A percentile compares a stretch with the other conserved stretches of the same genome.
phyloP scores from a whole-genome alignment of 331 rosid genomes.

The Malus hybrid region DNA sequence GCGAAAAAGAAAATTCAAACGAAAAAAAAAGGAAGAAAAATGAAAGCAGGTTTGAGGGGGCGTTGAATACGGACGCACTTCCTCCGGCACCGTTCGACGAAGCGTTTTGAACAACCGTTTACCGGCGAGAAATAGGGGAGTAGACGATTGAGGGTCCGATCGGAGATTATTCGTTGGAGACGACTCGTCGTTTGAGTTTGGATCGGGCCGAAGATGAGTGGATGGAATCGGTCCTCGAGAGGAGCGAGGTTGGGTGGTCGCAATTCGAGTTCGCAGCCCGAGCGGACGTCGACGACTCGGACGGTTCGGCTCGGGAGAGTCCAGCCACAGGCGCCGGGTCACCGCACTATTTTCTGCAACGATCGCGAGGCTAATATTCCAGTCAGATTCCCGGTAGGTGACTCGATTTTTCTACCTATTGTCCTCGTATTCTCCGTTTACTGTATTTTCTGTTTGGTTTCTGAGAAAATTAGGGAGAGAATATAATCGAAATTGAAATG shows the following conservation, averaged over 20 bases:
- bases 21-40: not conserved
- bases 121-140: not conserved
- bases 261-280: conserved; percentile 15
- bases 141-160: not conserved
- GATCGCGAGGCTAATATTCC: conserved; percentile 74
- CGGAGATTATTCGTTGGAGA: conserved; percentile 10
- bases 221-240: conserved; percentile 59
- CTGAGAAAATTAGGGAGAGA: not conserved
- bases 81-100: conserved; percentile 4
- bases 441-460: not conserved
- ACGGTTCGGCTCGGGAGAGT: conserved; percentile 82
- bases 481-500: not conserved
- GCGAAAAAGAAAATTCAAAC: not conserved
- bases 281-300: conserved; percentile 38
- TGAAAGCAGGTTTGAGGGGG: not conserved
- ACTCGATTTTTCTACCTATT: not conserved
- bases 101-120: not conserved
- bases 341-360: conserved; percentile 82
- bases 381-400: conserved; percentile 63
- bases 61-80: conserved; percentile 17
- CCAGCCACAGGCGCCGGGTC: conserved; percentile 88
- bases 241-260: conserved; percentile 40
- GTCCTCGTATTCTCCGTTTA: not conserved
- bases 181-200: conserved; percentile 15
- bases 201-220: conserved; percentile 52